Conservation (phyloP, 495 filamentous ascomycete species). For the Penicillium manginii region DNA sequence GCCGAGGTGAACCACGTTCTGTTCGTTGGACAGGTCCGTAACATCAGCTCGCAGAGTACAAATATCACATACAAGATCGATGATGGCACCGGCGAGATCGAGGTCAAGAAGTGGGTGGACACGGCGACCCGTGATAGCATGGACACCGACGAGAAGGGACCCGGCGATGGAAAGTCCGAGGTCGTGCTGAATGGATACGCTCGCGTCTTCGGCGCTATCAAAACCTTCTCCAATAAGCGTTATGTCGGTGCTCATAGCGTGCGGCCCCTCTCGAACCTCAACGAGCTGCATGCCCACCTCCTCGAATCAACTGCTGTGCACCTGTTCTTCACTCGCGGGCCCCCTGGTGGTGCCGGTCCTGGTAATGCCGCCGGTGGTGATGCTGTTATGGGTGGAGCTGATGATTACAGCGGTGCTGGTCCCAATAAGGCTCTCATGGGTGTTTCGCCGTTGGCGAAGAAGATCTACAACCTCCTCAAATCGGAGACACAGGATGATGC, state of each 20-base stretch:
- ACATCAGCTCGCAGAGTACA: constrained; percentile 82
- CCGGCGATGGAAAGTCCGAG: constrained; percentile 46
- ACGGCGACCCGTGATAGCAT: constrained; percentile 52
- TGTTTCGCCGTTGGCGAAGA: constrained; percentile 61
- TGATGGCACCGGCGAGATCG: constrained; percentile 90
- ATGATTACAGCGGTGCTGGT: constrained; percentile 33
- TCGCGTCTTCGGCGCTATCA: constrained; percentile 78
- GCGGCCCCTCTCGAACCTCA: constrained; percentile 76
- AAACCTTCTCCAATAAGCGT: constrained; percentile 75
- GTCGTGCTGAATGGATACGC: constrained; percentile 73
- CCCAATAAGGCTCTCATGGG: constrained; percentile 43
- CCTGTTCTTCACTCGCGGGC: constrained; percentile 81
- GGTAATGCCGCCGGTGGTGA: constrained; percentile 34
- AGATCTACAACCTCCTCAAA: constrained; percentile 68
- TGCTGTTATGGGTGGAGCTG: constrained; percentile 45
- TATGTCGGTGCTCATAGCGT: constrained; percentile 83
- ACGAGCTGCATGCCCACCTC: constrained; percentile 88
- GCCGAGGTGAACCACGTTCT: constrained; percentile 65
- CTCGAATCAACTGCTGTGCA: constrained; percentile 88
- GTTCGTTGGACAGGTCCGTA: constrained; percentile 87
- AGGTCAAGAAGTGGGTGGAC: constrained; percentile 93
- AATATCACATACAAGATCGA: constrained; percentile 92
- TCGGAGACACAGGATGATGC: constrained; percentile 70
- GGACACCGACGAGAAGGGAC: constrained; percentile 46
- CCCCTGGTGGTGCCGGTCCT: constrained; percentile 47